A percentile compares a stretch with the other conserved stretches of the same genome.
Conservation (phyloP, 331 rosid species). For the Rosa hybrid region DNA sequence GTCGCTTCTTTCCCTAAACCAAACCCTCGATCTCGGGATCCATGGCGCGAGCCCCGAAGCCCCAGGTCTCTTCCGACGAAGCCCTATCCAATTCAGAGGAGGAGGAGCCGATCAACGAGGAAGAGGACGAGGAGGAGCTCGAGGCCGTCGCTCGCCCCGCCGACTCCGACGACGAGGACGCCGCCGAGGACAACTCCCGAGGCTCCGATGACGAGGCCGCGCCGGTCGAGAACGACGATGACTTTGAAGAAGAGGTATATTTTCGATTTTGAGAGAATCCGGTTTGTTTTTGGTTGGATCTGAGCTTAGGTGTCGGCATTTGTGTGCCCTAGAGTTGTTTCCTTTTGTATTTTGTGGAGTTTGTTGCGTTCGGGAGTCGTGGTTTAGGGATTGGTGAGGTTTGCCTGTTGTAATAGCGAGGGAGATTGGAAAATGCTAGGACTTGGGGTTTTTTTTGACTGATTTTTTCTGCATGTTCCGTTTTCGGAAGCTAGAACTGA, state of each 20-base stretch:
- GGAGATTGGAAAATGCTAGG: neutral
- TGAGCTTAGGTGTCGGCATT: neutral
- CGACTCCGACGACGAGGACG: slow-evolving; percentile 64
- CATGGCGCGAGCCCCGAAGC: slow-evolving; percentile 72
- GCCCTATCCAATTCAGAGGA: slow-evolving; percentile 55
- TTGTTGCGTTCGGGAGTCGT: slow-evolving; percentile 12
- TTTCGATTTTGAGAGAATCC: neutral
- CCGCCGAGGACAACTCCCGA: slow-evolving; percentile 22
- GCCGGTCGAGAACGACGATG: slow-evolving; percentile 38
- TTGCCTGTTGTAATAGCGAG: neutral
- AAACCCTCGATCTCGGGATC: slow-evolving; percentile 68
- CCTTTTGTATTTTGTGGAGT: neutral
- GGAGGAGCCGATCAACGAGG: slow-evolving; percentile 63
- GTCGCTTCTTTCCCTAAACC: neutral
- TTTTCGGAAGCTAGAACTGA: neutral
- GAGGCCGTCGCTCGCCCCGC: slow-evolving; percentile 87
- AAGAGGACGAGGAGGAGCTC: slow-evolving; percentile 88
- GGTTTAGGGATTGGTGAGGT: neutral
- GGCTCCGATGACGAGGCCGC: slow-evolving; percentile 40
- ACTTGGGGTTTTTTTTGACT: neutral
- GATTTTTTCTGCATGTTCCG: neutral
- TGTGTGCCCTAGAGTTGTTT: neutral
- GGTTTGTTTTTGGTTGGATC: slow-evolving; percentile 19
- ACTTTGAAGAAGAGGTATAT: slow-evolving; percentile 50
- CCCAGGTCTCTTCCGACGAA: slow-evolving; percentile 73